Evolutionary conservation across 1,139 yeast species (phyloP), one percentile per base, ranked within the genome.

Genomic region (Zhuliangozyma blackwelliae): DNA sequence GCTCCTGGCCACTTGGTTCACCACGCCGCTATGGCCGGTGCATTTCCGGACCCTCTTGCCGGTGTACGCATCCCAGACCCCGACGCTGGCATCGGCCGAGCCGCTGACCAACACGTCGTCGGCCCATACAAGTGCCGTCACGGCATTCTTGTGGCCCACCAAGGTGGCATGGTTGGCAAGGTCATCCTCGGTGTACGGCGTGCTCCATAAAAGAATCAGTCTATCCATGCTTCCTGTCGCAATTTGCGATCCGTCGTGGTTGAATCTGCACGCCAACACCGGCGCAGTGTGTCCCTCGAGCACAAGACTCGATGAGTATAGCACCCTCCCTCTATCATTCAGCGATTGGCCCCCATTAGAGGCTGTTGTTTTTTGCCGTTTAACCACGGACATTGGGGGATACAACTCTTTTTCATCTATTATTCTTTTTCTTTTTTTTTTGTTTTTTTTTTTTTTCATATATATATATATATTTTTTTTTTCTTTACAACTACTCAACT

Each of bases 211-310:
- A 27, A 58, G 57, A 5, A 79, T 59, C 8, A 56, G 53, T 36
- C 63, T 65, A 46, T 79, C 85, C 23, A 61, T 37, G 3, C 85
- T 83, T 5, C 77, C 78, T 3, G 82, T 63, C 0, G 77, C 82
- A 16, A 77, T 55, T 7, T 51, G 43, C 3, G 57, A 46, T 1
- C 82, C 82, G 26, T 55, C 53, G 5, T 50, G 54, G 43, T 59
- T 68, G 56, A 78, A 77, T 31, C 59, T 59, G 3, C 69, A 65
- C 2, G 72, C 49, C 10, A 70, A 55, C 0, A 75, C 79, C 0
- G 78, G 51, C 0, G 79, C 80, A 2, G 59, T 47, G 46, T 79
- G 81, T 5, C 78, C 81, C 34, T 67, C 45, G 11, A 40, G 37
- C 12, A 34, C 39, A 12, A 35, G 35, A 20, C 36, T n/a, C 12